Conservation (phyloP, 192 early-diverging fungal species). For the Coemansia sp. region DNA sequence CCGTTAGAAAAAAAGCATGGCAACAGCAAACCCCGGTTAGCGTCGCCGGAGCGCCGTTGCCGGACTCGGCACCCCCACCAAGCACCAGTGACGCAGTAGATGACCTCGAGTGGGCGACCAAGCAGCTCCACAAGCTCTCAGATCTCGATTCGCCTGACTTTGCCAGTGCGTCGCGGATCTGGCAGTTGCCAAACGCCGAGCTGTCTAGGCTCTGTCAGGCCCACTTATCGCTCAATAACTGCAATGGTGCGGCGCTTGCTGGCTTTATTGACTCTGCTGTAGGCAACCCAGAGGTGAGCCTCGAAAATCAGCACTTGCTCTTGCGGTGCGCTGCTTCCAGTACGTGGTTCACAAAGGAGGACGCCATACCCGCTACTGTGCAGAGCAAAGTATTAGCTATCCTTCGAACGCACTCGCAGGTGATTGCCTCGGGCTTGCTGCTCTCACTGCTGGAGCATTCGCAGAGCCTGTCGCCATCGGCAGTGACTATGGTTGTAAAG, state of each 20-base stretch:
- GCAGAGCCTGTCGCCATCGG: constrained; percentile 1
- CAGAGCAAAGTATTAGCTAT: constrained; percentile 30
- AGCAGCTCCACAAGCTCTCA: constrained; percentile 16
- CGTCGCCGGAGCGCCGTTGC: neutral
- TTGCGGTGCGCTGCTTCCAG: constrained; percentile 10
- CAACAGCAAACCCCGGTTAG: neutral
- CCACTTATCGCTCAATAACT: constrained; percentile 13
- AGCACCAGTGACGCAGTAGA: neutral
- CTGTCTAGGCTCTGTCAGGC: constrained; percentile 17
- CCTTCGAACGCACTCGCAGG: constrained; percentile 12
- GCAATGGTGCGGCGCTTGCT: constrained; percentile 14
- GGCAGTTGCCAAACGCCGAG: constrained; percentile 28
- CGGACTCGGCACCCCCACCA: neutral
- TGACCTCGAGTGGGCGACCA: constrained; percentile 19
- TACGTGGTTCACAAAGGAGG: constrained; percentile 15
- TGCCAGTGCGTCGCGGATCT: constrained; percentile 3
- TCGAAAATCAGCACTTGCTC: constrained; percentile 34
- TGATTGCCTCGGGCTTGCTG: constrained; percentile 18
- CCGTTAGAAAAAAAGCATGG: neutral
- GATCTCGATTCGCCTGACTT: constrained; percentile 16
- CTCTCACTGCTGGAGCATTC: constrained; percentile 19
- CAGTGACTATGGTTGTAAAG: constrained; percentile 27
- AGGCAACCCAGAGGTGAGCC: constrained; percentile 16
- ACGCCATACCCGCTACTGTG: constrained; percentile 35
- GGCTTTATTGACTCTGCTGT: constrained; percentile 20